A percentile compares a stretch with the other conserved stretches of the same genome.
These are phyloP conservation scores for Castanea mollissima DNA, from an alignment of 306 rosid species.

Conservation along the genomic window DNA sequence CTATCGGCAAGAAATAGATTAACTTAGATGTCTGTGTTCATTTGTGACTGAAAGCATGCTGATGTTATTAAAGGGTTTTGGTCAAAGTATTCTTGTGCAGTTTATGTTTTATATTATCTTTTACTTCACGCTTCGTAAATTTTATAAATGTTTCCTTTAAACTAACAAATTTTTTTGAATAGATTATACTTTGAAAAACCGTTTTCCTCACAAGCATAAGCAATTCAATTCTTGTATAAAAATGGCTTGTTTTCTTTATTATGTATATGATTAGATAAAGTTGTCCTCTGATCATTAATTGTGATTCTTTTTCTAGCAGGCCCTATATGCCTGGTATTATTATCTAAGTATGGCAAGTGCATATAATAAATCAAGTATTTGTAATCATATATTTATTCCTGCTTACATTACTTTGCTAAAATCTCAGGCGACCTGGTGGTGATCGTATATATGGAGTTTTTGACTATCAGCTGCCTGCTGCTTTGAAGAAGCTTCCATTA, in stretches of 20 bases:
- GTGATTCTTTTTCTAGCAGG: neutral
- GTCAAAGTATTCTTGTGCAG: neutral
- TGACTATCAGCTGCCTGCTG: slow-evolving; percentile 52
- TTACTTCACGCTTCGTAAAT: neutral
- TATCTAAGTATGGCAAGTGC: neutral
- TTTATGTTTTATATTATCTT: neutral
- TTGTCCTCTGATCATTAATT: neutral
- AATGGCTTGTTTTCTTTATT: neutral
- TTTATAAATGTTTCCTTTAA: neutral
- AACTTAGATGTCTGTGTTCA: neutral
- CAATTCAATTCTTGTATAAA: neutral
- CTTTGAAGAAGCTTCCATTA: slow-evolving; percentile 50
- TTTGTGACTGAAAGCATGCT: neutral
- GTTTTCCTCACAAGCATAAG: neutral
- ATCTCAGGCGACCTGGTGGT: slow-evolving; percentile 55
- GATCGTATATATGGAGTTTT: slow-evolving; percentile 48
- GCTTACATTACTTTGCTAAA: slow-evolving; percentile 1
- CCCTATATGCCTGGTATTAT: neutral
- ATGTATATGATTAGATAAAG: neutral
- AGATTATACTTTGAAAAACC: neutral
- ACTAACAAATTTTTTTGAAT: neutral
- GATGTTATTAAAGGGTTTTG: neutral
- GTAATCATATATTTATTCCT: neutral
- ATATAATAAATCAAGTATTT: neutral
- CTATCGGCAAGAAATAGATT: neutral